phyloP scores from a whole-genome alignment of 768 basidiomycete genomes.

The Hygrophoropsis aurantiaca region DNA sequence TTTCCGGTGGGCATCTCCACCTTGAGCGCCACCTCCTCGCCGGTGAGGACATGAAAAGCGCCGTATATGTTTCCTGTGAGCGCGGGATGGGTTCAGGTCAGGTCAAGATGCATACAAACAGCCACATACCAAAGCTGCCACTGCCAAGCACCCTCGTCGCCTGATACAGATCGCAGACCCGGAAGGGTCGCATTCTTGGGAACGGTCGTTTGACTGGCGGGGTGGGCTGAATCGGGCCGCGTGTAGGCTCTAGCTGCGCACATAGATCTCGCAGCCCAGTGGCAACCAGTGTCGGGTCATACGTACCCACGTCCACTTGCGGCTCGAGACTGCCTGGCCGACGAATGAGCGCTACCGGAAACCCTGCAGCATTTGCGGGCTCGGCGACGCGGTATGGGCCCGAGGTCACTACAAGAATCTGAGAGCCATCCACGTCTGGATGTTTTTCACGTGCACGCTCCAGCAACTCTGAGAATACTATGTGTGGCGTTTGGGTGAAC shows the following conservation, averaged over 20 bases:
- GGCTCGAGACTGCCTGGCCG: neutral
- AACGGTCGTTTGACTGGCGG: neutral
- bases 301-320: neutral
- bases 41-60: conserved; percentile 10
- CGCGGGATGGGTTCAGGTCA: no score
- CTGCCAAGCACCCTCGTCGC: neutral
- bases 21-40: conserved; percentile 17
- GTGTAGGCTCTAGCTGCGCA: neutral
- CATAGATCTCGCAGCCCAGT: neutral
- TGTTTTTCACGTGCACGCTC: neutral
- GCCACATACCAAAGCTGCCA: conserved; percentile 4
- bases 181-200: neutral
- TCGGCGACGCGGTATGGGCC: no score
- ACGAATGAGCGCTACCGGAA: neutral
- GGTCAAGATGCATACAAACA: no score
- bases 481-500: neutral
- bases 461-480: neutral
- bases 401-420: conserved; percentile 3
- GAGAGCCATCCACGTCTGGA: neutral
- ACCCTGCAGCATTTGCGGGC: neutral
- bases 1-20: neutral
- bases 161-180: neutral
- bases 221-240: neutral
- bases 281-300: neutral
- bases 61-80: conserved; percentile 4